These are phyloP conservation scores for Reticulascus tulasneorum DNA, from an alignment of 2,329 filamentous ascomycete species.

Conservation along the genomic window DNA sequence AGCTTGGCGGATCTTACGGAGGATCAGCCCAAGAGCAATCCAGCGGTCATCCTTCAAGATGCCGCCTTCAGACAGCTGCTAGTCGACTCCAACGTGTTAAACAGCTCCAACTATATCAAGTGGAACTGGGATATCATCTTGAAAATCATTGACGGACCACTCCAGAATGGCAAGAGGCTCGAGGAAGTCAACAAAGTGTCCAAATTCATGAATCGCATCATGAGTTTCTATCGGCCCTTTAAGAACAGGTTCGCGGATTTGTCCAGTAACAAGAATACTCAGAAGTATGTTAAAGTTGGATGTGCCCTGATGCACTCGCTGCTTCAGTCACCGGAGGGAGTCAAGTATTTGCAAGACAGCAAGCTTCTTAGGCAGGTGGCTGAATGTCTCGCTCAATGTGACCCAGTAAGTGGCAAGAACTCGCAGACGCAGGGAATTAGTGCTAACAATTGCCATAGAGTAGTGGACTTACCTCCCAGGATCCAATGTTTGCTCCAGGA, in stretches of 20 bases:
- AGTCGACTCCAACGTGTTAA: slow-evolving; percentile 79
- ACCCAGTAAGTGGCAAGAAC: slow-evolving; percentile 58
- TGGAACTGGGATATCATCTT: slow-evolving; percentile 97
- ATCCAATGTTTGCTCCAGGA: slow-evolving; percentile 83
- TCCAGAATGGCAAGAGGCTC: slow-evolving; percentile 84
- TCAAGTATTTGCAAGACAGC: slow-evolving; percentile 82
- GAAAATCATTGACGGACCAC: slow-evolving; percentile 84
- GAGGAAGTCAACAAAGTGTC: slow-evolving; percentile 93
- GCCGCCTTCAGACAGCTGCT: slow-evolving; percentile 60
- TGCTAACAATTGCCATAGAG: slow-evolving; percentile 36
- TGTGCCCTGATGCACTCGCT: slow-evolving; percentile 85
- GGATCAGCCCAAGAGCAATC: slow-evolving; percentile 50
- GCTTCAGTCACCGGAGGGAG: slow-evolving; percentile 79
- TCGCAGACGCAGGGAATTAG: background rate
- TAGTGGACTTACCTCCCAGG: slow-evolving; percentile 72
- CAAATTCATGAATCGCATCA: slow-evolving; percentile 91
- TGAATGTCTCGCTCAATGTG: slow-evolving; percentile 92
- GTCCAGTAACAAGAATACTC: slow-evolving; percentile 85
- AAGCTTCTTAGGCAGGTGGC: slow-evolving; percentile 91
- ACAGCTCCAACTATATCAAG: slow-evolving; percentile 85
- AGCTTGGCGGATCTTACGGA: slow-evolving; percentile 49
- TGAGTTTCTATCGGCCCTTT: slow-evolving; percentile 95
- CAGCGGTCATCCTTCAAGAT: slow-evolving; percentile 50
- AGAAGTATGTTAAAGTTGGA: slow-evolving; percentile 87
- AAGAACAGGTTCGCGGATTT: slow-evolving; percentile 93